These are phyloP conservation scores for Rubus parviflorus DNA, from an alignment of 306 rosid species.

Conservation along the genomic window DNA sequence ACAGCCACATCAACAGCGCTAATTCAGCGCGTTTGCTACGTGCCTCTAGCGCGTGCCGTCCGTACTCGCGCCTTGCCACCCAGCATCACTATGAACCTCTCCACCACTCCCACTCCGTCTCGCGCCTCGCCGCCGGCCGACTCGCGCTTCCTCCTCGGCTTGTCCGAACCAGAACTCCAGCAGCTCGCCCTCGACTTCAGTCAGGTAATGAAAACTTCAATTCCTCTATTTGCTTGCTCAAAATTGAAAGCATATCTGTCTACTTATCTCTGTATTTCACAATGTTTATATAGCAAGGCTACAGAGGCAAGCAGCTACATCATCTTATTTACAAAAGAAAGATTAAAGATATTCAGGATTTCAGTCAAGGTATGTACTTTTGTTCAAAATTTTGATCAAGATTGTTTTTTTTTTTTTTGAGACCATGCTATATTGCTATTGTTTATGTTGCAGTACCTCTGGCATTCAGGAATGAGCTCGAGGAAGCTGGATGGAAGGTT, in stretches of 20 bases:
- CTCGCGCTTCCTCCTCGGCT: constrained; percentile 73
- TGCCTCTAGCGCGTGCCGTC: constrained; percentile 59
- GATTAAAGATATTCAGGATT: constrained; percentile 73
- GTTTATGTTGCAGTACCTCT: constrained; percentile 60
- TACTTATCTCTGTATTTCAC: not conserved
- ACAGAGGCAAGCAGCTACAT: constrained; percentile 87
- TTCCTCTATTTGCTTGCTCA: not conserved
- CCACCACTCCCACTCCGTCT: constrained; percentile 33
- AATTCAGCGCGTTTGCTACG: constrained; percentile 57
- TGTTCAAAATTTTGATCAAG: not conserved
- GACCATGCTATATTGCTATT: not conserved
- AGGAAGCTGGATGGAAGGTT: constrained; percentile 92
- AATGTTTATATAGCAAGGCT: constrained; percentile 47
- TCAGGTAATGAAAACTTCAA: constrained; percentile 49
- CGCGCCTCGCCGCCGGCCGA: constrained; percentile 21
- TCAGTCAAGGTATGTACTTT: constrained; percentile 54
- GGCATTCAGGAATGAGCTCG: constrained; percentile 77
- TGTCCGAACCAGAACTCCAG: constrained; percentile 80
- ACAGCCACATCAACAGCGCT: constrained; percentile 57
- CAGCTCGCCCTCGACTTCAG: constrained; percentile 65
- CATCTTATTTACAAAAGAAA: constrained; percentile 87
- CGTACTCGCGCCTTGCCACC: constrained; percentile 39
- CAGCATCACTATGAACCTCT: constrained; percentile 11
- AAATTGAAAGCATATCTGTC: not conserved
- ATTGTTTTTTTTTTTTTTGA: not conserved